phyloP scores from a whole-genome alignment of 192 early-diverging fungal genomes.

The Linnemannia exigua region DNA sequence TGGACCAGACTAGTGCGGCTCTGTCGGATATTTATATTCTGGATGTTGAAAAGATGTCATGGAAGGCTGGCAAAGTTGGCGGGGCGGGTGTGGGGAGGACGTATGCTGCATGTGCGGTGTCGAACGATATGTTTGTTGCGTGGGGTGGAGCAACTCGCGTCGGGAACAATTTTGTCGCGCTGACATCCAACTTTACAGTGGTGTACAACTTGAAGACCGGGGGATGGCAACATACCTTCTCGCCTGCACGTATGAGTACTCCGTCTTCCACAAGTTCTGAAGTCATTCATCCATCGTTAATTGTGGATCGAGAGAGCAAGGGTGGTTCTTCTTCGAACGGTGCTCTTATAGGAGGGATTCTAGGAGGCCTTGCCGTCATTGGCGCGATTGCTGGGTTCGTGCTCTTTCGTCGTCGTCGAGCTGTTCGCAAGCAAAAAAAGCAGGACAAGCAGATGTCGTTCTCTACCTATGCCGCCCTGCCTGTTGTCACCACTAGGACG shows the following conservation, averaged over 20 bases:
- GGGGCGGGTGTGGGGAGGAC: background rate
- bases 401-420: background rate
- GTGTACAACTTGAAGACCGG: background rate
- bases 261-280: background rate
- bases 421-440: background rate
- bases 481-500: background rate
- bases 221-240: background rate
- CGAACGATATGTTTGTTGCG: slow-evolving; percentile 22
- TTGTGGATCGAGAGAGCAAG: background rate
- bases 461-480: background rate
- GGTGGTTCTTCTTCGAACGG: background rate
- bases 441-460: background rate
- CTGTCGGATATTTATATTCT: slow-evolving; percentile 27
- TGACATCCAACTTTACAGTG: background rate
- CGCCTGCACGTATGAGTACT: background rate
- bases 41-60: slow-evolving; percentile 14
- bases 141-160: slow-evolving; percentile 28
- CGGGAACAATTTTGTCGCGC: background rate
- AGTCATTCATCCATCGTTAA: background rate
- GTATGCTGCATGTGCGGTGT: slow-evolving; percentile 20
- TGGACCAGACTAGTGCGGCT: background rate
- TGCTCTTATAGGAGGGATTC: background rate
- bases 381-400: background rate
- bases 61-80: slow-evolving; percentile 18
- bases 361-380: background rate